Base-by-base conservation (phyloP, 1,139 yeast species). In the Suhomyces wounanorum region DNA sequence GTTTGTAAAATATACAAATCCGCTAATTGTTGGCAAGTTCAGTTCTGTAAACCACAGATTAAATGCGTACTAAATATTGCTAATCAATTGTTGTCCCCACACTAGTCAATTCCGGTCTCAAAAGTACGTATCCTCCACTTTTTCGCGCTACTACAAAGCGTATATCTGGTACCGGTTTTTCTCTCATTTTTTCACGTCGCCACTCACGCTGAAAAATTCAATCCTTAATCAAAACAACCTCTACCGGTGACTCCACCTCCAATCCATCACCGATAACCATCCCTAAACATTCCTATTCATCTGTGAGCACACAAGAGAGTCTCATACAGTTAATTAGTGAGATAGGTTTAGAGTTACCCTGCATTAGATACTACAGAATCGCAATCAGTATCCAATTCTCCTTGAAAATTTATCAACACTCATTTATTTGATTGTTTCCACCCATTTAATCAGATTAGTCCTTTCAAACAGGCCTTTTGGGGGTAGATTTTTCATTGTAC, bases 401-500 rank as follows among this genome's bases (percentile, higher is more conserved):
- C 52, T 44, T 23, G 48, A 48, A 43, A 37, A 44, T 48, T 45
- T 51, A 48, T 49, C 50, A 55, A 66, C 66, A 64, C 66, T 64
- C 68, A 63, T 64, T 64, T 53, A 58, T 51, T 64, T 64, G 68
- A 63, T 63, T 63, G 66, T 57, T 51, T 47, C 43, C 36, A 40
- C 47, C 46, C 42, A 14, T 31, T 31, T 33, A 13, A 21, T 23
- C 38, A 17, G 14, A 14, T 10, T 14, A 5, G 36, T 8, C 7
- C 17, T 28, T 28, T 18, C 1, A 42, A 8, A 40, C 35, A 37
- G 36, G 25, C 33, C n/a, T n/a, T 18, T 14, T 3, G 44, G 52
- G 52, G 52, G 40, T 49, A 49, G 45, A 45, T 49, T 49, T 49
- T 38, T 45, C 33, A 36, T 40, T 48, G 51, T 48, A 48, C 45